phyloP scores from a whole-genome alignment of 495 filamentous ascomycete genomes.

The Penicillium mononematosum region DNA sequence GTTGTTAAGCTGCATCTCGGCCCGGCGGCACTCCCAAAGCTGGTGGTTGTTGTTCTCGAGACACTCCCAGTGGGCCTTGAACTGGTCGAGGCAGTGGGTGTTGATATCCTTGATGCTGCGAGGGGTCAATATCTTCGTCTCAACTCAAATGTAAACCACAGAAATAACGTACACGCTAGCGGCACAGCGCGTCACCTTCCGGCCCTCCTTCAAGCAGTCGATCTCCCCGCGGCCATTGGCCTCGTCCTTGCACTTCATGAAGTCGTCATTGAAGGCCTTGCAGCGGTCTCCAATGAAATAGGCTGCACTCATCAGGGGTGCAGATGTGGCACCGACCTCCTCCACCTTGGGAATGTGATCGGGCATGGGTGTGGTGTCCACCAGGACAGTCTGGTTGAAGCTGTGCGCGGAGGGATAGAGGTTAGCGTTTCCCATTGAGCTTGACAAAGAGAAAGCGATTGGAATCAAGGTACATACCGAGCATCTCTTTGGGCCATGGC shows the following conservation, averaged over 20 bases:
- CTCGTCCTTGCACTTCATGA: slow-evolving; percentile 97
- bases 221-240: slow-evolving; percentile 83
- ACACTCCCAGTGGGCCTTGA: slow-evolving; percentile 90
- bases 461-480: slow-evolving; percentile 35
- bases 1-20: slow-evolving; percentile 79
- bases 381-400: slow-evolving; percentile 87
- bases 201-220: slow-evolving; percentile 92
- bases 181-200: slow-evolving; percentile 94
- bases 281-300: slow-evolving; percentile 98
- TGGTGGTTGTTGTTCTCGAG: slow-evolving; percentile 97
- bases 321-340: slow-evolving; percentile 88
- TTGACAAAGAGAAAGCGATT: background rate
- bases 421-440: slow-evolving; percentile 19
- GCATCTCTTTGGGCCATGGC: slow-evolving; percentile 53
- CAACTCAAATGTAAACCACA: background rate
- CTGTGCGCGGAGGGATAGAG: slow-evolving; percentile 48
- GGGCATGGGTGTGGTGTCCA: slow-evolving; percentile 95
- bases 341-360: slow-evolving; percentile 84
- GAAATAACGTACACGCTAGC: slow-evolving; percentile 79
- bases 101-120: slow-evolving; percentile 90
- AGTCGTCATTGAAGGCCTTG: slow-evolving; percentile 95
- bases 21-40: slow-evolving; percentile 80
- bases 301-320: slow-evolving; percentile 85
- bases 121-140: slow-evolving; percentile 15
- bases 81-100: slow-evolving; percentile 85